Conservation (phyloP, 2,329 filamentous ascomycete genomes). For the Saccharata proteae region DNA sequence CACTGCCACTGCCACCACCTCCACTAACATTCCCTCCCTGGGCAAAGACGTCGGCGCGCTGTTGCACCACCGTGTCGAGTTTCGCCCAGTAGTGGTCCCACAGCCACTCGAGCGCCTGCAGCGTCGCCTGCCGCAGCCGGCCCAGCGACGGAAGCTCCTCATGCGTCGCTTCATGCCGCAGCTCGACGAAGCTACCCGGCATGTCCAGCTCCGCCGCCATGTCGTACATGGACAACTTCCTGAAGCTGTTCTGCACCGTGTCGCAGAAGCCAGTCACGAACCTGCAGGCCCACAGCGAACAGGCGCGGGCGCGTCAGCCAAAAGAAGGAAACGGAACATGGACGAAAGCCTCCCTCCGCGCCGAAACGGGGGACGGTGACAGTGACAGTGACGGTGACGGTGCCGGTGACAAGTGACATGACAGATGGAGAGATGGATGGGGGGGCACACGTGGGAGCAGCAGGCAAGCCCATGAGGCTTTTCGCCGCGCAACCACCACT, state of each 20-base stretch:
- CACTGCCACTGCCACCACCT: too few species aligned
- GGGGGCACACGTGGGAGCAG: too few species aligned
- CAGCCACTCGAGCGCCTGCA: slow-evolving; percentile 67
- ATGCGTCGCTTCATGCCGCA: slow-evolving; percentile 82
- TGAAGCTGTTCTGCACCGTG: slow-evolving; percentile 54
- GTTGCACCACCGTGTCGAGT: slow-evolving; percentile 24
- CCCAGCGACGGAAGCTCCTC: slow-evolving; percentile 69
- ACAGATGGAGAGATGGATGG: too few species aligned
- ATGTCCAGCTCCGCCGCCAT: slow-evolving; percentile 56
- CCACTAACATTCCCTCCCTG: too few species aligned
- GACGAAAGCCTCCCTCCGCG: background rate
- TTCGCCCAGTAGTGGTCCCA: slow-evolving; percentile 77
- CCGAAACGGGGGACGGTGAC: background rate
- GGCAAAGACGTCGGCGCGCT: slow-evolving; percentile 2
- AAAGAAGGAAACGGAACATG: background rate
- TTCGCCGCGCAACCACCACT: too few species aligned
- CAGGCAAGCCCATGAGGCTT: too few species aligned
- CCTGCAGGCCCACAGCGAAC: too few species aligned
- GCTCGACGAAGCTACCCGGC: slow-evolving; percentile 72
- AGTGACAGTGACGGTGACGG: too few species aligned
- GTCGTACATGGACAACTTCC: slow-evolving; percentile 57
- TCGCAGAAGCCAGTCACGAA: slow-evolving; percentile 76
- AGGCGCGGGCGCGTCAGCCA: background rate
- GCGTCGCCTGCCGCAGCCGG: slow-evolving; percentile 57
- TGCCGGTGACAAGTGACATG: too few species aligned